Percentiles rank a stretch among this genome's conserved stretches.
These are phyloP conservation scores for Penicillium sp. DNA, from an alignment of 2,329 filamentous ascomycete species.

Conservation along the genomic window DNA sequence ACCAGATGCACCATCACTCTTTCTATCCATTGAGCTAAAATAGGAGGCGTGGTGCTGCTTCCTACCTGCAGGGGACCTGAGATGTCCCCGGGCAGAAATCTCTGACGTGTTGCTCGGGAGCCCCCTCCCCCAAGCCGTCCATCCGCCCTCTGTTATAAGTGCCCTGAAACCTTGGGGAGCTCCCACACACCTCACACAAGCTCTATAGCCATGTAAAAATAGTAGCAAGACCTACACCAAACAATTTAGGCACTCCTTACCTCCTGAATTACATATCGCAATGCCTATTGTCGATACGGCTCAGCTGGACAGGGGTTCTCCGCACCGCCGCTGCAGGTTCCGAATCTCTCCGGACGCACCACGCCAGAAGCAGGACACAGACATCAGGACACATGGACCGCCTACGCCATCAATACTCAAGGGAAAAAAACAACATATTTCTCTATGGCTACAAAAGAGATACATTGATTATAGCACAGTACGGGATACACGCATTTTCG, in stretches of 20 bases:
- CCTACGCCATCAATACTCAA: conserved; percentile 1
- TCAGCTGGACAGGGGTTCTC: conserved; percentile 24
- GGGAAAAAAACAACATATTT: conserved; percentile 20
- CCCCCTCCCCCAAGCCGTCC: conserved; percentile 8
- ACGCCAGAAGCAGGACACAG: background rate
- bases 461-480: conserved; percentile 46
- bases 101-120: conserved; percentile 25
- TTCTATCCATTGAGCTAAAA: background rate
- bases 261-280: background rate
- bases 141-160: conserved; percentile 9
- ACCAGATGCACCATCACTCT: background rate
- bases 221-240: background rate
- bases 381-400: background rate
- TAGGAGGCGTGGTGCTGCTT: background rate
- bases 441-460: conserved; percentile 44
- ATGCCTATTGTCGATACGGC: background rate
- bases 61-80: background rate
- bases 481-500: conserved; percentile 42
- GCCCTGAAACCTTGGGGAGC: conserved; percentile 2
- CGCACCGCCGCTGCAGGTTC: conserved; percentile 24
- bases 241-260: background rate
- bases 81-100: conserved; percentile 16
- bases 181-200: background rate
- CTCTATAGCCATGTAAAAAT: background rate
- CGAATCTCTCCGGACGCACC: conserved; percentile 24